Base-by-base conservation (phyloP, 2,329 filamentous ascomycete genomes). In the Alternaria tenuissima region DNA sequence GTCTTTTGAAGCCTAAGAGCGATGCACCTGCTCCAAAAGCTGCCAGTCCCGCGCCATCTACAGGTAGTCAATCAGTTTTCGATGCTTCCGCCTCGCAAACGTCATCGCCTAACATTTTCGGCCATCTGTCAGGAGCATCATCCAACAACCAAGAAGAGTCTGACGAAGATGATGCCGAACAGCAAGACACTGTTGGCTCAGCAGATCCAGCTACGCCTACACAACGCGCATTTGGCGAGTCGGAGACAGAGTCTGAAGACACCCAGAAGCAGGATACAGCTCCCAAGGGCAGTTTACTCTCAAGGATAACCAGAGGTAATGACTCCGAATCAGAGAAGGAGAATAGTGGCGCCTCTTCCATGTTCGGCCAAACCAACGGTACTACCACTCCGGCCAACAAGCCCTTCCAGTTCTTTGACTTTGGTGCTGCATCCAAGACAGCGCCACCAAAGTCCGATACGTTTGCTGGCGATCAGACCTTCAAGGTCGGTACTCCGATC, bases 381-480 rank as follows among this genome's bases (percentile, higher is more conserved):
- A 63, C 64, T 8, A 63, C 66, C 26, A 77, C 74, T 2, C 74
- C 74, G 8, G 52, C 67, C 12, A 66, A 66, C 46, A 74, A 70
- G 51, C 63, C 64, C 0, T 73, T 71, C 48, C 41, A 52, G 5
- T 71, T 65, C 52, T 77, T 78, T 55, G 70, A 77, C 56, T 77
- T 76, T 49, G 57, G 48, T 11, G 69, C 67, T 42, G 74, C 71
- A 39, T 64, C 74, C 11, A 67, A 74, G 36, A 66, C 71, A 7
- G 72, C 69, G 16, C 66, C 74, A 2, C 62, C 73, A 16, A 77
- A 76, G 54, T 60, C 70, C 16, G 64, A 66, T 26, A 63, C 64
- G 1, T 77, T 76, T 58, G 71, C 65, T 20, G 75, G 74, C 14
- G 76, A 79, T 53, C 73, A 78, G 61, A 79, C 76, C 1, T 79